Evolutionary conservation across 441 rosid species (phyloP), one percentile per base, ranked within the genome.

Genomic region (Omphalea diandra): DNA sequence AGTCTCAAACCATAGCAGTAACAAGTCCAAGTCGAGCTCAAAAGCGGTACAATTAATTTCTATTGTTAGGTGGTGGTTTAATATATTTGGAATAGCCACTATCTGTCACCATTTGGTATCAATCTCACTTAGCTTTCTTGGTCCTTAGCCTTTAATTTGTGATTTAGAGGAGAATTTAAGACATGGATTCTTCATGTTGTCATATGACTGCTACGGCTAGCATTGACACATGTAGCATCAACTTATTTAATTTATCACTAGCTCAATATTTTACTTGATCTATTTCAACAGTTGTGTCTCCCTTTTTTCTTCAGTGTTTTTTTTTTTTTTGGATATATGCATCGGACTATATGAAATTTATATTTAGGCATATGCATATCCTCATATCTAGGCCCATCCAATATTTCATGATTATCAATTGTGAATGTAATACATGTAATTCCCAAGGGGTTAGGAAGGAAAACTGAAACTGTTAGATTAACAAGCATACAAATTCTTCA

Each of bases 1-100:
- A 22, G 77, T 75, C 54, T 77, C 82, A 33, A 86, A 86, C 69
- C 85, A 81, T 35, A 85, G 80, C 71, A 83, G 77, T 69, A 83
- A 68, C 78, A 87, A 84, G 73, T 77, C 91, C 77, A 88, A 88
- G 80, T 77, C 90, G 4, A 77, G 71, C 70, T 31, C 85, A 40
- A 84, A 84, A 85, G 69, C 44, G 81, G 89, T 88, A 83, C 65
- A 56, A 32, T 12, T 11, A 5, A 38, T 49, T 47, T 32, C 24
- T 58, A 36, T 44, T 35, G 2, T 15, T 64, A 18, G 9, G 43
- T 54, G 17, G 3, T 31, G 22, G 20, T 33, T 62, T 35, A 56
- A 41, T 55, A 36, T 27, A 54, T 5, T 20, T 52, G 31, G 40
- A 61, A 52, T 24, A 20, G 10, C 53, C 14, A 52, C 46, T 50